phyloP scores from a whole-genome alignment of 345 rosid genomes.

The Salix arbutifolia region DNA sequence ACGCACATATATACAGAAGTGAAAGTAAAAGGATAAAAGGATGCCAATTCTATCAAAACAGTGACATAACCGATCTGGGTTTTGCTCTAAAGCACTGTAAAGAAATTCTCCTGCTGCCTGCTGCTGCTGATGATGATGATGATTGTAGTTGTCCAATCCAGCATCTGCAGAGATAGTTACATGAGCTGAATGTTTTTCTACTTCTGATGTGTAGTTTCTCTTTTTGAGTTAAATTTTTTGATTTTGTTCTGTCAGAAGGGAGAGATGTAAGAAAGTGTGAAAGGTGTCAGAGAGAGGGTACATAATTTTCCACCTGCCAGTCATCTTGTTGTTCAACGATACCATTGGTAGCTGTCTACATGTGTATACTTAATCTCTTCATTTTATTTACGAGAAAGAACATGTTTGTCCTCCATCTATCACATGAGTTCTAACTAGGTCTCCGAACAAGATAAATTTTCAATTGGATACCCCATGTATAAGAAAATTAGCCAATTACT shows the following conservation, averaged over 20 bases:
- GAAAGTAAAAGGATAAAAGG: background rate
- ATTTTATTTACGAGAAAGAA: too few species aligned
- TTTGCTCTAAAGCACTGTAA: background rate
- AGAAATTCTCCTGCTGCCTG: background rate
- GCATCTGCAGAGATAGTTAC: background rate
- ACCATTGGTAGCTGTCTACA: background rate
- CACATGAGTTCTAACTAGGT: background rate
- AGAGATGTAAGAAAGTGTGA: background rate
- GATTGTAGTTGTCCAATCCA: background rate
- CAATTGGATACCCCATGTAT: background rate
- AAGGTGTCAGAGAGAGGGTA: background rate
- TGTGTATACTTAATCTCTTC: background rate
- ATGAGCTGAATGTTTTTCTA: too few species aligned
- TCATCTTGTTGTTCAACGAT: background rate
- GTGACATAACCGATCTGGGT: background rate
- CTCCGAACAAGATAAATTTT: background rate
- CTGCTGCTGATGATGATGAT: background rate
- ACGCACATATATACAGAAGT: background rate
- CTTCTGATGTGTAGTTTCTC: too few species aligned
- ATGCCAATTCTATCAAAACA: background rate
- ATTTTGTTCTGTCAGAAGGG: background rate
- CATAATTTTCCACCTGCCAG: conserved; percentile 12
- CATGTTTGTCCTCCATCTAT: background rate
- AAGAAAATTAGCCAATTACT: background rate
- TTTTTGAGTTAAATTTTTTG: too few species aligned